A percentile compares a stretch with the other conserved stretches of the same genome.
These are phyloP conservation scores for Vigna radiata DNA, from an alignment of 306 rosid species.

Conservation along the genomic window DNA sequence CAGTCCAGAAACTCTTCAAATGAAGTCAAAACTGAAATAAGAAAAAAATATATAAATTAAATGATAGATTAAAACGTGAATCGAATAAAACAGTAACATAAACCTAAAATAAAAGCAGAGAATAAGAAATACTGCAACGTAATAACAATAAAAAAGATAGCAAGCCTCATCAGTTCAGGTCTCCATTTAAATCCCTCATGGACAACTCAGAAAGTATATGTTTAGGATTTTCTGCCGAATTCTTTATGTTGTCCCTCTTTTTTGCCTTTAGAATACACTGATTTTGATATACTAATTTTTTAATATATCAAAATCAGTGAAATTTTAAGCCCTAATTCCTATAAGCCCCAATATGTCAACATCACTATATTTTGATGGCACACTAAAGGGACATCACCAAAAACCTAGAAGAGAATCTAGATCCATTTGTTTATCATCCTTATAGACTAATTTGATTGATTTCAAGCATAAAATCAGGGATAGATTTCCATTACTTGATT, in stretches of 20 bases:
- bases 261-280: too few species aligned
- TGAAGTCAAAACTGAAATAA: neutral
- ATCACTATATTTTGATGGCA: too few species aligned
- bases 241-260: too few species aligned
- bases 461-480: neutral
- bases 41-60: neutral
- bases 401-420: too few species aligned
- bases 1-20: constrained; percentile 6
- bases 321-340: too few species aligned
- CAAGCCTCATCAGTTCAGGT: constrained; percentile 67
- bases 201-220: constrained; percentile 47
- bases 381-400: too few species aligned
- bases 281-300: too few species aligned
- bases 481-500: neutral
- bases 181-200: constrained; percentile 60
- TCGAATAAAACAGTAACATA: neutral
- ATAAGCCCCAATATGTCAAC: too few species aligned
- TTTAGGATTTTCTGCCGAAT: too few species aligned
- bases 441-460: constrained; percentile 40
- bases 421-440: constrained; percentile 38
- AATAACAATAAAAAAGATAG: neutral
- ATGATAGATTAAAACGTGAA: constrained; percentile 9
- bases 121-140: neutral
- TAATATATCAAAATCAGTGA: too few species aligned
- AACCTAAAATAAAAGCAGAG: neutral